These are phyloP conservation scores for Lycium barbarum DNA, from an alignment of 257 asterid species.

Conservation along the genomic window DNA sequence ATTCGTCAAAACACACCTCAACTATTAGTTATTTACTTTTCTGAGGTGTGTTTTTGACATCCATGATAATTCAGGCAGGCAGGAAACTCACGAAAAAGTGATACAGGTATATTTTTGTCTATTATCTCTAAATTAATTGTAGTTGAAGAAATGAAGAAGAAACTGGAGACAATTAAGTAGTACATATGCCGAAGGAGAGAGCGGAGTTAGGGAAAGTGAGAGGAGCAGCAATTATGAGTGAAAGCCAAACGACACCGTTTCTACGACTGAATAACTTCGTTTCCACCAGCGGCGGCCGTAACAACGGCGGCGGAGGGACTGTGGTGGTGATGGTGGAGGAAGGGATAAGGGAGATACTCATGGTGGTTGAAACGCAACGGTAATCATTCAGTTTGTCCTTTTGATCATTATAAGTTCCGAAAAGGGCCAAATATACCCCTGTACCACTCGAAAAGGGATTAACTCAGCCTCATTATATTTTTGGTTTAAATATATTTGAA, in stretches of 20 bases:
- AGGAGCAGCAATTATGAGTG: slow-evolving; percentile 44
- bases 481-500: too few species aligned
- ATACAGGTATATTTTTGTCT: too few species aligned
- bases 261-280: slow-evolving; percentile 57
- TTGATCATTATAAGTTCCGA: neutral
- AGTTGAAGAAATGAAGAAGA: neutral
- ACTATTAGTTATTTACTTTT: too few species aligned
- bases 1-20: too few species aligned
- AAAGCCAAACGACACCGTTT: slow-evolving; percentile 55
- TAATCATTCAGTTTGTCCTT: neutral
- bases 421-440: too few species aligned
- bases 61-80: too few species aligned
- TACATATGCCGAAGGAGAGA: slow-evolving; percentile 78
- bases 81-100: too few species aligned
- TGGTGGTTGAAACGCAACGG: slow-evolving; percentile 37
- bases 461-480: too few species aligned
- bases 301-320: slow-evolving; percentile 37
- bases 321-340: slow-evolving; percentile 39
- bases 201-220: slow-evolving; percentile 61
- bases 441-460: too few species aligned
- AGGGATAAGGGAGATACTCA: slow-evolving; percentile 45
- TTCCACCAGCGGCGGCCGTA: slow-evolving; percentile 20
- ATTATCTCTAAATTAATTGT: too few species aligned
- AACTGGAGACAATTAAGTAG: neutral
- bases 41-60: too few species aligned